A percentile compares a stretch with the other conserved stretches of the same genome.
Evolutionary conservation across 495 filamentous ascomycete species (phyloP).

Genomic region (Sporormia fimetaria): DNA sequence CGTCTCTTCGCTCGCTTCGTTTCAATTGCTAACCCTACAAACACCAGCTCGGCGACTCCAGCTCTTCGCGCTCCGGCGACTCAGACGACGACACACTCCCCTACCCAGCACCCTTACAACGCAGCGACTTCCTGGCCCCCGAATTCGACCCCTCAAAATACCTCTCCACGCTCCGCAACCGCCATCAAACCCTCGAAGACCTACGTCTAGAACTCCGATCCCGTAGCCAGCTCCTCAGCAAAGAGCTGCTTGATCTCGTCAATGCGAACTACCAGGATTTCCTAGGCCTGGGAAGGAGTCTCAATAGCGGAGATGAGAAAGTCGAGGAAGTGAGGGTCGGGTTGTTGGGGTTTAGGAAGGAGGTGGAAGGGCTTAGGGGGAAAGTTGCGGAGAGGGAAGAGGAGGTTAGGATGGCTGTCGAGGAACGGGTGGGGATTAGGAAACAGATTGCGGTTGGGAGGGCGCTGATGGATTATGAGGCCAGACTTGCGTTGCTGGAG

Average conservation of each 20-base stretch:
- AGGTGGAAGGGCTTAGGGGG: constrained; percentile 50
- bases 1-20: neutral
- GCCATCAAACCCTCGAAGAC: constrained; percentile 94
- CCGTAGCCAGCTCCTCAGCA: constrained; percentile 59
- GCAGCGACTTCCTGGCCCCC: constrained; percentile 63
- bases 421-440: constrained; percentile 43
- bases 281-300: constrained; percentile 63
- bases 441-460: constrained; percentile 38
- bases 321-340: constrained; percentile 86
- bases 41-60: constrained; percentile 9
- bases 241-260: constrained; percentile 84
- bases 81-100: constrained; percentile 58
- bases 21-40: neutral
- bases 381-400: constrained; percentile 42
- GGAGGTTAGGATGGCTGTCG: constrained; percentile 45
- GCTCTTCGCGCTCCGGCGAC: constrained; percentile 38
- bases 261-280: constrained; percentile 91
- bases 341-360: constrained; percentile 69
- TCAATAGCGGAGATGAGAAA: constrained; percentile 81
- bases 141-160: constrained; percentile 73
- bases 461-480: constrained; percentile 41
- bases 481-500: constrained; percentile 53
- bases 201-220: constrained; percentile 73
- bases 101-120: constrained; percentile 70
- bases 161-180: constrained; percentile 68